Base-by-base conservation (phyloP, 306 rosid genomes). In the Inga oerstediana region DNA sequence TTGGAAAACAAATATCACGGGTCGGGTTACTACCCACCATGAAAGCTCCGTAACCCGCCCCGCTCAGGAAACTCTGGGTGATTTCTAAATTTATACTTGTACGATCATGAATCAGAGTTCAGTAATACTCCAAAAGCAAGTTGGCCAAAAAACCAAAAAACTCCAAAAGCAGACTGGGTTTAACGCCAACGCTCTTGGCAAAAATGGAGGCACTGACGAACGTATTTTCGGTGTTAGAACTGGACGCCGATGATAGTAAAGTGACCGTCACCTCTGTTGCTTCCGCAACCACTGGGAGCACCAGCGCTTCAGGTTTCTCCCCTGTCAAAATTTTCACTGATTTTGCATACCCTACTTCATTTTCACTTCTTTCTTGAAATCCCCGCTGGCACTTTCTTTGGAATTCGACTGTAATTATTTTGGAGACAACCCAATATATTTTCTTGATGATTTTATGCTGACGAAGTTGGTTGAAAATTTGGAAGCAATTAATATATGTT, bases 201-300 rank as follows among this genome's bases (percentile, higher is more conserved):
- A 72, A 22, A 80, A 83, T 91, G 93, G 98, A 90, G 83, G 17
- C 34, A n/a, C 52, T 93, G 30, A 34, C 77, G 13, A 93, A 95
- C 74, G 86, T 90, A 3, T 93, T 95, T 87, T 89, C 97, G 30
- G 88, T 88, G 43, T 83, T 93, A 59, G 92, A 87, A 67, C 88
- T 95, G 12, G 98, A 93, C 30, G 95, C 73, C 19, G 95, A 91
- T 39, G 95, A 95, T 80, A 82, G 75, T 79, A 51, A 62, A 24
- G 43, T 82, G 24, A 79, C 32, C 20, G 56, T 85, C 7, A 34
- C 58, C 43, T 71, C 88, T 74, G 51, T 46, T 54, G 49, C 85
- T 79, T 81, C 88, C 35, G 10, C 74, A n/a, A 2, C 81, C 79
- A 35, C 71, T 7, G 58, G 58, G 12, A 46, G 76, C 37, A 44